Evolutionary conservation across 805 yeast genomes (phyloP), one percentile per base, ranked within the genome.

Genomic region (Saturnispora galanensis): DNA sequence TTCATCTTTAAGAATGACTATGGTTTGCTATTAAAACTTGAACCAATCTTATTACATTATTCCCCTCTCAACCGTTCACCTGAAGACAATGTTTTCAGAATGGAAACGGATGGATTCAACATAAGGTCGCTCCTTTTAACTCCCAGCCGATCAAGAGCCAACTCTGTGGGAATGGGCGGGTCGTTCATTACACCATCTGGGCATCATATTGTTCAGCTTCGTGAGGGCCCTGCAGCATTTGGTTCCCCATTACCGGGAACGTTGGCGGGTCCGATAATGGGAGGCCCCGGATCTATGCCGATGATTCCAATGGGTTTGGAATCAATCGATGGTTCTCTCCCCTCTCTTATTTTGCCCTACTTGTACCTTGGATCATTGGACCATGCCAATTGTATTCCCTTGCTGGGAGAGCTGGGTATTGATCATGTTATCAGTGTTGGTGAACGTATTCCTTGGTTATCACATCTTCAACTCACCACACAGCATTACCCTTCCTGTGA

Each of bases 401-500:
- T 90, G 51, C 65, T 90, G 44, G 62, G 66, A 28, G 71, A 71
- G 45, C 63, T 90, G 10, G 87, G 85, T 0, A 86, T 90, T 46
- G 73, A 70, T 13, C 76, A 84, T 46, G 72, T 90, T 10, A 79
- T 90, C 11, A 81, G 93, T 2, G 96, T 90, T 9, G 97, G 97
- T 1, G 97, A 90, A 54, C 65, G 66, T 10, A 64, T 84, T 7
- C 66, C 73, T 2, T 88, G 96, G 96, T 21, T 21, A 21, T 21
- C 26, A 5, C 26, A 21, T 21, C 26, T 21, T 21, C 26, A 21
- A 6, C 26, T 21, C 5, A 21, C 26, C 26, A 21, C 26, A 21
- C 26, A 21, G 26, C 26, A 21, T 21, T 21, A 21, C 6, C 26
- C 26, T 21, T 21, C 26, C 26, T 58, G 65, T 51, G 60, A 60